Evolutionary conservation across 2,329 filamentous ascomycete species (phyloP).

Genomic region (Fusarium sp.): DNA sequence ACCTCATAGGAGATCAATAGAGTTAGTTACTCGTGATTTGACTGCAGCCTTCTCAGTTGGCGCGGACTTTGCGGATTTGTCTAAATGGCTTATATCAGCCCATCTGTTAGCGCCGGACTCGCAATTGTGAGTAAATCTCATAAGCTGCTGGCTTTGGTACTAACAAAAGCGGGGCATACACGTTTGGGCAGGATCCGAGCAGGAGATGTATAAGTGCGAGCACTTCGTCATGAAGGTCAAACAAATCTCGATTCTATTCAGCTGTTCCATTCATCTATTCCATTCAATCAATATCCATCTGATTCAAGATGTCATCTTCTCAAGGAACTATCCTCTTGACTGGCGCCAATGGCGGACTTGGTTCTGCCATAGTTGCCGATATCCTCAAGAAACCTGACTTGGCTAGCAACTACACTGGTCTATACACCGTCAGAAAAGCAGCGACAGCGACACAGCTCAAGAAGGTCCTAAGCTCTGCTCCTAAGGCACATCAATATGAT

Average conservation of each 20-base stretch:
- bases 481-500: constrained; percentile 44
- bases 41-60: neutral
- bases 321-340: constrained; percentile 50
- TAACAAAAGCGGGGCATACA: constrained; percentile 25
- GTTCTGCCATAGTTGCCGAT: constrained; percentile 46
- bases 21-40: neutral
- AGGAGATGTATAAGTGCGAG: constrained; percentile 28
- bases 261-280: neutral
- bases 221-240: neutral
- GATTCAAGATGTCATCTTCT: constrained; percentile 20
- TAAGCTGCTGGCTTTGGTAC: neutral
- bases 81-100: constrained; percentile 42
- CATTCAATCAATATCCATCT: neutral
- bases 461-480: constrained; percentile 33
- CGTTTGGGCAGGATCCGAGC: neutral
- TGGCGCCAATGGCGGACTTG: constrained; percentile 53
- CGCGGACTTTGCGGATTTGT: constrained; percentile 25
- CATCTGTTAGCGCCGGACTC: constrained; percentile 10
- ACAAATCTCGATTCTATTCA: neutral
- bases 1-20: neutral
- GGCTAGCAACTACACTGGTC: constrained; percentile 46
- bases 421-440: constrained; percentile 51
- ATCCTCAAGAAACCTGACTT: constrained; percentile 45
- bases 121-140: neutral
- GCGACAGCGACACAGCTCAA: constrained; percentile 44